These are phyloP conservation scores for Wickerhamomyces sp. DNA, from an alignment of 1,139 yeast species.

Conservation along the genomic window DNA sequence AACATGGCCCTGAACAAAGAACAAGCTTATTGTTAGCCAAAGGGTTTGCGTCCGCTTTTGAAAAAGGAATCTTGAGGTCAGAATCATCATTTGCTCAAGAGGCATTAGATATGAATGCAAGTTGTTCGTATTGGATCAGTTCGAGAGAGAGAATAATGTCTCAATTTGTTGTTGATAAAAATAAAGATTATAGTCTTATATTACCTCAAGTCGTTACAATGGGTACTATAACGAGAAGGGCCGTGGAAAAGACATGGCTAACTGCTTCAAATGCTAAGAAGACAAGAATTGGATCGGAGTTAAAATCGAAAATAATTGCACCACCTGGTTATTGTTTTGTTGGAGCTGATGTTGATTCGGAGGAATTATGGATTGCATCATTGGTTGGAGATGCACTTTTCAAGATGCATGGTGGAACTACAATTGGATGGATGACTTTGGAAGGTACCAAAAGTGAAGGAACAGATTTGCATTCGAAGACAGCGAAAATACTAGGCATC, in stretches of 20 bases:
- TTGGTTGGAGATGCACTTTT: constrained; percentile 89
- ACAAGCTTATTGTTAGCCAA: constrained; percentile 82
- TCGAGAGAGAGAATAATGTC: constrained; percentile 76
- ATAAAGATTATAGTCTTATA: constrained; percentile 43
- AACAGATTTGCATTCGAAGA: constrained; percentile 92
- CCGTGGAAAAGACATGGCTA: constrained; percentile 96
- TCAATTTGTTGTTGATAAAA: constrained; percentile 74
- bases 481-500: constrained; percentile 86
- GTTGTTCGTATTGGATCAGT: constrained; percentile 92
- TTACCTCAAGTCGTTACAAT: constrained; percentile 81
- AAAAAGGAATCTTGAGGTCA: constrained; percentile 67
- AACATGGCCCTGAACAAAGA: constrained; percentile 72
- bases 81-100: constrained; percentile 69
- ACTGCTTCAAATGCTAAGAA: constrained; percentile 93
- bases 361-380: constrained; percentile 97
- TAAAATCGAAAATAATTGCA: constrained; percentile 81
- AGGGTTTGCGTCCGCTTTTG: constrained; percentile 66
- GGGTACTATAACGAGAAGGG: constrained; percentile 97
- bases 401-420: constrained; percentile 90
- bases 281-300: constrained; percentile 85
- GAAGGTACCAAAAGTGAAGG: constrained; percentile 92
- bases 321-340: constrained; percentile 90
- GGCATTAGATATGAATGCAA: constrained; percentile 70
- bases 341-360: constrained; percentile 98
- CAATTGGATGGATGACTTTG: constrained; percentile 98